Evolutionary conservation across 495 filamentous ascomycete species (phyloP).

Genomic region (Aspergillus nidulans): DNA sequence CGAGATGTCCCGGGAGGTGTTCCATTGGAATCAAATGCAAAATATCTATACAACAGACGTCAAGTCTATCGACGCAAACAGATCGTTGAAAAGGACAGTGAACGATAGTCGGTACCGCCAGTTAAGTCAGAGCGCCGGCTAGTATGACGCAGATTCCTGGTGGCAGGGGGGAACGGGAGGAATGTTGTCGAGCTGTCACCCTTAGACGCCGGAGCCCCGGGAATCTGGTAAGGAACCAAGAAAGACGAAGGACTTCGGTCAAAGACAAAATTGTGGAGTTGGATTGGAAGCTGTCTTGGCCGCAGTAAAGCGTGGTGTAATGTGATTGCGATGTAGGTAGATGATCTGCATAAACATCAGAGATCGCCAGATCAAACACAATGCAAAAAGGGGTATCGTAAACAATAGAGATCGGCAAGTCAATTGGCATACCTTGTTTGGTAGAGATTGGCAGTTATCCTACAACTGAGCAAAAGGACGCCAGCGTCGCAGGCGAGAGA

Average conservation of each 20-base stretch:
- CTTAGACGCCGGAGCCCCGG: neutral
- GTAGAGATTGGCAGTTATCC: conserved; percentile 1
- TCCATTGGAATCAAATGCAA: conserved; percentile 31
- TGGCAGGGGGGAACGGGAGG: conserved; percentile 10
- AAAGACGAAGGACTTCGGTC: neutral
- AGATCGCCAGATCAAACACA: neutral
- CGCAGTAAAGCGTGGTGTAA: neutral
- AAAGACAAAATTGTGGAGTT: neutral
- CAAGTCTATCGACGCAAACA: neutral
- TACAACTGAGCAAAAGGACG: neutral
- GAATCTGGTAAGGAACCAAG: neutral
- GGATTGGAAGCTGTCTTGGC: neutral
- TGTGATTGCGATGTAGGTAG: neutral
- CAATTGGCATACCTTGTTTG: neutral
- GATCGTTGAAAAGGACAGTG: neutral
- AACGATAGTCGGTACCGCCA: neutral
- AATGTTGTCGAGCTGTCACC: conserved; percentile 3
- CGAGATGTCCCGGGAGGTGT: conserved; percentile 23
- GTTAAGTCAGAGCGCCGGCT: neutral
- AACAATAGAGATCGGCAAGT: neutral
- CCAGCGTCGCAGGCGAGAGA: conserved; percentile 11
- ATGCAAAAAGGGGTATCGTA: neutral
- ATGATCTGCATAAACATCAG: neutral
- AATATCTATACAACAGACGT: neutral
- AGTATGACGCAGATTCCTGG: neutral